Percentiles rank a stretch among this genome's conserved stretches.
These are phyloP conservation scores for Peronospora belbahrii DNA, from an alignment of 352 stramenopile species.

Conservation along the genomic window DNA sequence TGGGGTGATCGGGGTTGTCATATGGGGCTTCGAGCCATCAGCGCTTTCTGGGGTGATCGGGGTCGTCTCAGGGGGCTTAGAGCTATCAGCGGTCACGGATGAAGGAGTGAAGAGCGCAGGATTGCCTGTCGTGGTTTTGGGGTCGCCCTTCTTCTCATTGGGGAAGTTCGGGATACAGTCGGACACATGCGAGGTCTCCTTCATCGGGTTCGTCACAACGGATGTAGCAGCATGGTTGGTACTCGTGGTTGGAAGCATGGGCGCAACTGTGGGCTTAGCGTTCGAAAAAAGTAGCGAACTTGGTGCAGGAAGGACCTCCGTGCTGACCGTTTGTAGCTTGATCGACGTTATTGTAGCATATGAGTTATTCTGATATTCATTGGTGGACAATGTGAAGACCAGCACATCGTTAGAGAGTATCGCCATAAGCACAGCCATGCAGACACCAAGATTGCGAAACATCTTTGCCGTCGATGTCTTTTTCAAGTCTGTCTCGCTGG, in stretches of 20 bases:
- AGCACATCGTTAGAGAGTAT: slow-evolving; percentile 32
- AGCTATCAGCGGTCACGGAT: slow-evolving; percentile 7
- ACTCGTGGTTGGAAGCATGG: slow-evolving; percentile 2
- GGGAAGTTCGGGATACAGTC: slow-evolving; percentile 36
- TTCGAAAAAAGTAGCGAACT: no score
- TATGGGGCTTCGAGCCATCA: no score
- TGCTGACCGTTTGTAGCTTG: no score
- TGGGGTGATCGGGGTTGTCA: slow-evolving; percentile 3
- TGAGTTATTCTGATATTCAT: slow-evolving; percentile 13
- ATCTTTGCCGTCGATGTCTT: slow-evolving; percentile 32
- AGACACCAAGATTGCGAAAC: slow-evolving; percentile 34
- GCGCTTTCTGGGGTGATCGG: slow-evolving; percentile 4
- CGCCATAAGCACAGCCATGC: slow-evolving; percentile 32
- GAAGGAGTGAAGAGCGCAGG: not conserved
- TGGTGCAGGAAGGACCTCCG: no score
- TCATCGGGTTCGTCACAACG: no score
- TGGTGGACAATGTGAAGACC: slow-evolving; percentile 10
- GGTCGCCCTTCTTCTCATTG: slow-evolving; percentile 6
- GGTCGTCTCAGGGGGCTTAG: no score
- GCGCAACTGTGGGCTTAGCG: not conserved
- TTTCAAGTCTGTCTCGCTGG: slow-evolving; percentile 26
- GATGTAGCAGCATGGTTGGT: no score
- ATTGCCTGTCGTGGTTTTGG: not conserved
- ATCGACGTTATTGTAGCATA: no score
- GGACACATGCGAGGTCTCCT: slow-evolving; percentile 12